Percentiles rank a stretch among this genome's conserved stretches.
These are phyloP conservation scores for Ganoderma meredithae DNA, from an alignment of 1,284 basidiomycete species.

Conservation along the genomic window DNA sequence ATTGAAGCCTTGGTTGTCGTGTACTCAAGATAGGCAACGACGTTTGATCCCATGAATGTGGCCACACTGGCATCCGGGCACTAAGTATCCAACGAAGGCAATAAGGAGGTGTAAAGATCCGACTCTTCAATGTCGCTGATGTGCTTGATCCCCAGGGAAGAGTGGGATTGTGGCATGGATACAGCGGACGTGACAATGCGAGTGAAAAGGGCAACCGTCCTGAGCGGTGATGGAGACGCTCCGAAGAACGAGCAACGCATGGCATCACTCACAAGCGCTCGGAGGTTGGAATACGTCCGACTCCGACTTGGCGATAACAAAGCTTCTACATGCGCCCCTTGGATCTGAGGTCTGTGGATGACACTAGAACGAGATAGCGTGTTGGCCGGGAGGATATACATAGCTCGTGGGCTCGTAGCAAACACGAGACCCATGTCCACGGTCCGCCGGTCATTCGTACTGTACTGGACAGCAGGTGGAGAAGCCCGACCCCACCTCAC, in stretches of 20 bases:
- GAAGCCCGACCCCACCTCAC: constrained; percentile 3
- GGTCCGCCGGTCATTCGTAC: neutral
- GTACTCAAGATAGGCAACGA: neutral
- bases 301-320: neutral
- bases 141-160: neutral
- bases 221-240: constrained; percentile 4
- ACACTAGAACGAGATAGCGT: neutral
- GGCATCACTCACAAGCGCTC: constrained; percentile 1
- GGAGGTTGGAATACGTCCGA: neutral
- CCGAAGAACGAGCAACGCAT: neutral
- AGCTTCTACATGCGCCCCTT: neutral
- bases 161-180: neutral
- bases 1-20: neutral
- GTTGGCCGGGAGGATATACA: neutral
- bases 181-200: neutral
- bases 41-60: neutral
- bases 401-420: neutral
- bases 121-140: neutral
- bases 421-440: neutral
- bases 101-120: neutral
- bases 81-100: neutral
- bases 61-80: neutral
- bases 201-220: neutral
- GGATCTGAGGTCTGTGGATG: too few species aligned
- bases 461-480: constrained; percentile 4